Percentiles rank a stretch among this genome's conserved stretches.
These are phyloP conservation scores for Periconia macrospinosa DNA, from an alignment of 2,329 filamentous ascomycete species.

Conservation along the genomic window DNA sequence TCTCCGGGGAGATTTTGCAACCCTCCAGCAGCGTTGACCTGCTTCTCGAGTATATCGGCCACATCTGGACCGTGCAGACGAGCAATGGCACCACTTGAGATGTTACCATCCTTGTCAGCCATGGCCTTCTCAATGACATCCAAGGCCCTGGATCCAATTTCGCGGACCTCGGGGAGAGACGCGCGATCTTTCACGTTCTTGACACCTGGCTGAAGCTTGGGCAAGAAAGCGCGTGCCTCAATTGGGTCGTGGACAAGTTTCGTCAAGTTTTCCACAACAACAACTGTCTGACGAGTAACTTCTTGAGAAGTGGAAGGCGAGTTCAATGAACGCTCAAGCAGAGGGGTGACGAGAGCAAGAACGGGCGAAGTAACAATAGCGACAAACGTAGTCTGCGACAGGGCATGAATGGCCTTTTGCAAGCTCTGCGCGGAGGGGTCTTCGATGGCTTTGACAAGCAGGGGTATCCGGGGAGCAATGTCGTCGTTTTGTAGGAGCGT, in stretches of 20 bases:
- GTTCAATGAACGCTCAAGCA: constrained; percentile 92
- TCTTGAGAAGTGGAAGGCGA: constrained; percentile 89
- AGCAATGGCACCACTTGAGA: constrained; percentile 60
- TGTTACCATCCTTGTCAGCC: constrained; percentile 59
- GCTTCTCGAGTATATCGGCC: constrained; percentile 70
- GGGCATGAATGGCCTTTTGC: constrained; percentile 93
- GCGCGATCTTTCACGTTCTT: constrained; percentile 85
- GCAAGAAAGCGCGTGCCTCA: constrained; percentile 91
- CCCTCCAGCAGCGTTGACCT: constrained; percentile 71
- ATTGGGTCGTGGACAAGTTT: constrained; percentile 96
- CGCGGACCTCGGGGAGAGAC: constrained; percentile 91
- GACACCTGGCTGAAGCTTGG: constrained; percentile 91
- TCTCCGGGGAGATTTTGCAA: constrained; percentile 65
- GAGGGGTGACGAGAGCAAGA: constrained; percentile 87
- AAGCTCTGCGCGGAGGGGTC: constrained; percentile 85
- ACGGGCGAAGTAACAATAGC: constrained; percentile 94
- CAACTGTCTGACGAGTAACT: constrained; percentile 90
- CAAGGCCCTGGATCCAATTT: constrained; percentile 80
- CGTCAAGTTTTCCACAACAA: constrained; percentile 96
- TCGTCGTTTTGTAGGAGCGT: constrained; percentile 95
- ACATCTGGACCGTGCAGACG: constrained; percentile 75
- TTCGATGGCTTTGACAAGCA: constrained; percentile 93
- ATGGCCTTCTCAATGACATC: constrained; percentile 93
- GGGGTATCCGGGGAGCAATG: constrained; percentile 85
- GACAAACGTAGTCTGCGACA: constrained; percentile 98